Evolutionary conservation across 495 filamentous ascomycete genomes (phyloP).

Genomic region (Hypomontagnella monticulosa): DNA sequence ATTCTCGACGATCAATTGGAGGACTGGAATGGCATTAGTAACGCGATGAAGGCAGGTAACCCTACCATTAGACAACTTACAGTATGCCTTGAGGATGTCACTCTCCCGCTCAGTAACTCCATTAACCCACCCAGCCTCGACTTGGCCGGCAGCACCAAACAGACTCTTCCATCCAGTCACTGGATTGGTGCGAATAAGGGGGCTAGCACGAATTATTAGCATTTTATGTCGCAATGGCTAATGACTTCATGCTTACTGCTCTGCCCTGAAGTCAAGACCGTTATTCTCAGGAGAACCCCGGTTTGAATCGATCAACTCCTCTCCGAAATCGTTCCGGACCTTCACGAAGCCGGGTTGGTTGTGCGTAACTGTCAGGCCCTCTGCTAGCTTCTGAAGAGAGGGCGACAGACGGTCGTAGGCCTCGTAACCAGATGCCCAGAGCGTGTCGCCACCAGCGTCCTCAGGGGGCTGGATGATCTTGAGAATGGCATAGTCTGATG

Average conservation of each 20-base stretch:
- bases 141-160: conserved; percentile 64
- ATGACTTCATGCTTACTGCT: conserved; percentile 55
- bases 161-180: conserved; percentile 79
- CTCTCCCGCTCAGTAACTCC: conserved; percentile 70
- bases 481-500: conserved; percentile 70
- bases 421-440: conserved; percentile 77
- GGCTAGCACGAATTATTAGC: conserved; percentile 61
- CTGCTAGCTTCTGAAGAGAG: conserved; percentile 69
- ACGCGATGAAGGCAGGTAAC: not conserved
- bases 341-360: conserved; percentile 66
- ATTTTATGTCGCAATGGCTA: not conserved
- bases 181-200: conserved; percentile 76
- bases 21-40: conserved; percentile 50
- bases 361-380: conserved; percentile 71
- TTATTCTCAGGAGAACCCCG: conserved; percentile 73
- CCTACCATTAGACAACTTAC: conserved; percentile 43
- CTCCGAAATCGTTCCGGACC: conserved; percentile 62
- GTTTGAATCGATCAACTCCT: conserved; percentile 62
- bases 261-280: conserved; percentile 66
- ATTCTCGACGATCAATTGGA: conserved; percentile 70
- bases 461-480: conserved; percentile 66
- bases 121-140: conserved; percentile 69
- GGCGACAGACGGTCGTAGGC: conserved; percentile 73
- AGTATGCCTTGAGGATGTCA: conserved; percentile 65
- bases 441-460: conserved; percentile 70